These are phyloP conservation scores for Tuber indicum DNA, from an alignment of 495 filamentous ascomycete species.

Conservation along the genomic window DNA sequence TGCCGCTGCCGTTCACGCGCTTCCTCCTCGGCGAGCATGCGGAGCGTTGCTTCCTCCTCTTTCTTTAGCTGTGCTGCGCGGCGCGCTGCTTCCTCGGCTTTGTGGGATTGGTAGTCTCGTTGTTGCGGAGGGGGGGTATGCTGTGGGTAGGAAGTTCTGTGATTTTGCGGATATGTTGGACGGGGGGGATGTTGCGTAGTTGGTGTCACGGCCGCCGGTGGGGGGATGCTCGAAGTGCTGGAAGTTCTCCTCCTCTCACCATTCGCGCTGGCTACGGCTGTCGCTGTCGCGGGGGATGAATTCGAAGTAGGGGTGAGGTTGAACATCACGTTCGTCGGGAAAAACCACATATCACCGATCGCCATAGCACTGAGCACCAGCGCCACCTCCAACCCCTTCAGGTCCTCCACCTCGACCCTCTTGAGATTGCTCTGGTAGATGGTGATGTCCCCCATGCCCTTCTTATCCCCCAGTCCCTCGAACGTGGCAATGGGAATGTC, in stretches of 20 bases:
- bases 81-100: conserved; percentile 54
- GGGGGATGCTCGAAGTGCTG: conserved; percentile 40
- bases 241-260: conserved; percentile 45
- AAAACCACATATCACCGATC: conserved; percentile 80
- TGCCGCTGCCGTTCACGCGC: conserved; percentile 59
- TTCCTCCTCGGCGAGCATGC: conserved; percentile 65
- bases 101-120: conserved; percentile 51
- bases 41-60: conserved; percentile 52
- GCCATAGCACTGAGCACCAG: conserved; percentile 74
- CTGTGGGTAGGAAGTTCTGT: conserved; percentile 14
- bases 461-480: conserved; percentile 55
- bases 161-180: conserved; percentile 18
- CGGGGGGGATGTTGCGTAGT: conserved; percentile 18
- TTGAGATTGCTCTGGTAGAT: conserved; percentile 89
- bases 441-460: conserved; percentile 54
- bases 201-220: conserved; percentile 16
- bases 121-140: conserved; percentile 22
- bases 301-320: conserved; percentile 56
- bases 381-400: conserved; percentile 86
- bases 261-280: conserved; percentile 25
- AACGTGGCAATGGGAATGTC: conserved; percentile 90
- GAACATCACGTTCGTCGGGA: conserved; percentile 62
- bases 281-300: conserved; percentile 21
- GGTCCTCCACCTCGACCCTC: conserved; percentile 86
- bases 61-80: conserved; percentile 57